A percentile compares a stretch with the other conserved stretches of the same genome.
Conservation (phyloP, 1,284 basidiomycete genomes). For the Heterobasidion parviporum region DNA sequence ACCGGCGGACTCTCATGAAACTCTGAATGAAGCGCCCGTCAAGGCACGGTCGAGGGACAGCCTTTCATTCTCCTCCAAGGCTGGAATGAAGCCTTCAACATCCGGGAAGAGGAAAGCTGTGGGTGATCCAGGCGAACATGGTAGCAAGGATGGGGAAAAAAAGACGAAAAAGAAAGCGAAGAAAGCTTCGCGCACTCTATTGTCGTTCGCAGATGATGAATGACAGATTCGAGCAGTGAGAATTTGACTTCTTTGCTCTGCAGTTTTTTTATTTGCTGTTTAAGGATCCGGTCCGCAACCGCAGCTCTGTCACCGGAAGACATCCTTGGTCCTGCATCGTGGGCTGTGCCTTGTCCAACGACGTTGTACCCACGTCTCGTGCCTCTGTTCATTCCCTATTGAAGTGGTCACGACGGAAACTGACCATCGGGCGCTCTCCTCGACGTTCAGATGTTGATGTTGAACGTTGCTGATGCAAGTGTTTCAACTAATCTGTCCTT, state of each 20-base stretch:
- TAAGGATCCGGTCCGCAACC: too few species aligned
- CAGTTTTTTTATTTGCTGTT: too few species aligned
- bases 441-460: too few species aligned
- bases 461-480: too few species aligned
- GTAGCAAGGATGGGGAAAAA: slow-evolving; percentile 9
- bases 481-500: too few species aligned
- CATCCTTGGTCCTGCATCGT: too few species aligned
- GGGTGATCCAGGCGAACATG: slow-evolving; percentile 22
- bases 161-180: slow-evolving; percentile 25
- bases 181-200: slow-evolving; percentile 39
- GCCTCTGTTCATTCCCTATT: too few species aligned
- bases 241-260: background rate
- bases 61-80: slow-evolving; percentile 36
- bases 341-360: too few species aligned
- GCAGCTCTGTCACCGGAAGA: too few species aligned
- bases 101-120: slow-evolving; percentile 33
- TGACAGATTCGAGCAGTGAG: slow-evolving; percentile 9
- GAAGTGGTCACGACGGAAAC: too few species aligned
- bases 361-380: too few species aligned
- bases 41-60: background rate
- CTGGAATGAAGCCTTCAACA: slow-evolving; percentile 16
- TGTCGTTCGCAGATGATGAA: slow-evolving; percentile 53
- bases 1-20: background rate
- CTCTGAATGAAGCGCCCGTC: background rate
- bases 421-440: too few species aligned